phyloP scores from a whole-genome alignment of 306 rosid genomes.

The Ormosia semicastrata region DNA sequence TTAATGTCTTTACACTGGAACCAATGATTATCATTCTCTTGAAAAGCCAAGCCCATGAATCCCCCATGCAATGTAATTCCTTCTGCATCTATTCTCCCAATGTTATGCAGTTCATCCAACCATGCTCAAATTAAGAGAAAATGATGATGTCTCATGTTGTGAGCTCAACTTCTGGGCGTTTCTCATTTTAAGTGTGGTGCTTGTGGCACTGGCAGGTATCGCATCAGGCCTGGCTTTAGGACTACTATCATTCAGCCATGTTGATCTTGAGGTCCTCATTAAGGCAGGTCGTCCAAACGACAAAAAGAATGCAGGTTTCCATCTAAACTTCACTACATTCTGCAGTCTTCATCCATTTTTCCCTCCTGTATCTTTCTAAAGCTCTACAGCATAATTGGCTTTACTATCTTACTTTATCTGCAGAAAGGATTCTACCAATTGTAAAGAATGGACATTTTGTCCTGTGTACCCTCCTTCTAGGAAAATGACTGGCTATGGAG shows the following conservation, averaged over 20 bases:
- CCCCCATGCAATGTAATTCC: not conserved
- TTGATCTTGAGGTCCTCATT: conserved; percentile 78
- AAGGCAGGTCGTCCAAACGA: conserved; percentile 61
- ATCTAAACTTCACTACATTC: not conserved
- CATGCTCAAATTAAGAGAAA: conserved; percentile 28
- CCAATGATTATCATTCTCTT: not conserved
- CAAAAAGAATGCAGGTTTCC: conserved; percentile 62
- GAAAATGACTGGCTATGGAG: conserved; percentile 79
- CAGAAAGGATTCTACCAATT: conserved; percentile 74
- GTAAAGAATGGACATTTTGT: conserved; percentile 81
- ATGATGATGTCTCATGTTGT: conserved; percentile 44
- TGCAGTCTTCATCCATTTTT: not conserved
- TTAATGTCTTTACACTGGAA: not conserved
- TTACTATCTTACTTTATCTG: conserved; percentile 15
- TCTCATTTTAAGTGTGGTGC: conserved; percentile 31
- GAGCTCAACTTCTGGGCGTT: conserved; percentile 52
- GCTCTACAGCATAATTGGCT: not conserved
- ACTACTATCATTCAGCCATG: conserved; percentile 59
- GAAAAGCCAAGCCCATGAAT: not conserved
- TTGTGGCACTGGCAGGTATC: conserved; percentile 60
- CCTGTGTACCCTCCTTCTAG: conserved; percentile 76
- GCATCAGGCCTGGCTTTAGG: conserved; percentile 79
- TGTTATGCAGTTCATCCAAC: not conserved
- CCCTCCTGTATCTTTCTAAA: no score
- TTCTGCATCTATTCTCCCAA: not conserved